Evolutionary conservation across 345 rosid genomes (phyloP).

Genomic region (Odontarrhena argentea): DNA sequence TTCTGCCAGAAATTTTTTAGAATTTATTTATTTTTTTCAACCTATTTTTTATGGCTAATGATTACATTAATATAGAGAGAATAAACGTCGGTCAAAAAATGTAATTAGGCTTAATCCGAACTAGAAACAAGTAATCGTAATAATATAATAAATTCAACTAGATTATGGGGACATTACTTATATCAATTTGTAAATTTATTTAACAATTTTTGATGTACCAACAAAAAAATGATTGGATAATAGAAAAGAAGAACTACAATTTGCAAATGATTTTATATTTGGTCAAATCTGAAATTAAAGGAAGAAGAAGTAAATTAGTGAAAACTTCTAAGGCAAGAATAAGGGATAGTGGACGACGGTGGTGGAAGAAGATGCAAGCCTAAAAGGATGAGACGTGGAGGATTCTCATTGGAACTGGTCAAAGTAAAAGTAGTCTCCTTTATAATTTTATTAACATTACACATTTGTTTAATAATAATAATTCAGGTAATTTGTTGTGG

Average conservation of each 20-base stretch:
- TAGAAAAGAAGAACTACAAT: background rate
- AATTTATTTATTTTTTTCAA: slow-evolving; percentile 11
- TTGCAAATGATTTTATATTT: background rate
- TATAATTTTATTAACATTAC: background rate
- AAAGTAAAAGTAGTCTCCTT: slow-evolving; percentile 26
- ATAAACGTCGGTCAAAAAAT: slow-evolving; percentile 14
- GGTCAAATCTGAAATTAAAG: slow-evolving; percentile 25
- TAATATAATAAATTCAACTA: background rate
- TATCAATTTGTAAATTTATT: background rate
- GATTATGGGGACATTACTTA: background rate
- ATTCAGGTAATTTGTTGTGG: slow-evolving; percentile 29
- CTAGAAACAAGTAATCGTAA: background rate
- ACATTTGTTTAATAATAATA: background rate
- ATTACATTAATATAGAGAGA: background rate
- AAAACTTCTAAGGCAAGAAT: slow-evolving; percentile 50
- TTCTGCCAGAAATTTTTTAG: background rate
- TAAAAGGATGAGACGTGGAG: slow-evolving; percentile 20
- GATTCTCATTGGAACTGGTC: slow-evolving; percentile 23
- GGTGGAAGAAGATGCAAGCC: slow-evolving; percentile 13
- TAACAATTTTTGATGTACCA: background rate
- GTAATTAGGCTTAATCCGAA: background rate
- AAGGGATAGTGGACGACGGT: slow-evolving; percentile 27
- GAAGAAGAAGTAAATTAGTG: slow-evolving; percentile 38
- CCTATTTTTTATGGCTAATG: slow-evolving; percentile 18
- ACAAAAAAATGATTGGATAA: background rate